Conservation (phyloP, 2,329 filamentous ascomycete species). For the Phialemoniopsis sp. region DNA sequence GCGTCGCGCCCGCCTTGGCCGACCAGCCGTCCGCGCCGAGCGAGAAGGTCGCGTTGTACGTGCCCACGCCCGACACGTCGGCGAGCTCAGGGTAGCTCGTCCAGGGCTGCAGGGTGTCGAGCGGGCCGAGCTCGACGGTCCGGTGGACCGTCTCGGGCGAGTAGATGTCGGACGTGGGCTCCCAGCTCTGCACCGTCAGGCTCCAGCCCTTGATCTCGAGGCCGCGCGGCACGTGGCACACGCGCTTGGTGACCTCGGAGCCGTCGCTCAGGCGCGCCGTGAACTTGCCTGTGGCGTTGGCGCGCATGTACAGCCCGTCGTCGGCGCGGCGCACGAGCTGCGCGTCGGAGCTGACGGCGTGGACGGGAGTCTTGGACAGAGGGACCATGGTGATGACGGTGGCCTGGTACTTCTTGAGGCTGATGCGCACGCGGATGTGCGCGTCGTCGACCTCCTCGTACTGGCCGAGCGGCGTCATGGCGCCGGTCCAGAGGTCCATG, state of each 20-base stretch:
- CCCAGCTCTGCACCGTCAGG: constrained; percentile 5
- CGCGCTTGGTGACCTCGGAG: background rate
- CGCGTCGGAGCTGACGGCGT: constrained; percentile 3
- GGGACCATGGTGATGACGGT: constrained; percentile 6
- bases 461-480: constrained; percentile 3
- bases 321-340: constrained; percentile 1
- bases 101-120: constrained; percentile 7
- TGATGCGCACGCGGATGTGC: constrained; percentile 7
- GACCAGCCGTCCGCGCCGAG: background rate
- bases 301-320: constrained; percentile 5
- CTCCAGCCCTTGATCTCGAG: constrained; percentile 3
- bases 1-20: constrained; percentile 4
- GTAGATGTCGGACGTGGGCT: constrained; percentile 4
- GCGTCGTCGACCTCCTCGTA: constrained; percentile 7
- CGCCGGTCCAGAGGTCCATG: constrained; percentile 8
- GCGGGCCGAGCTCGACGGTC: constrained; percentile 1
- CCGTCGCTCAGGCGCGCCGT: constrained; percentile 2
- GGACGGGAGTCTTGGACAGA: constrained; percentile 1
- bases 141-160: constrained; percentile 3
- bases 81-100: constrained; percentile 3
- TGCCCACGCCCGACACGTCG: constrained; percentile 7
- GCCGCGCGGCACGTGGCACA: background rate
- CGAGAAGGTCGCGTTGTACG: constrained; percentile 5
- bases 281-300: constrained; percentile 4
- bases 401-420: constrained; percentile 5